Evolutionary conservation across 2,329 filamentous ascomycete species (phyloP), one percentile per base, ranked within the genome.

Genomic region (Nannizzia gypsea): DNA sequence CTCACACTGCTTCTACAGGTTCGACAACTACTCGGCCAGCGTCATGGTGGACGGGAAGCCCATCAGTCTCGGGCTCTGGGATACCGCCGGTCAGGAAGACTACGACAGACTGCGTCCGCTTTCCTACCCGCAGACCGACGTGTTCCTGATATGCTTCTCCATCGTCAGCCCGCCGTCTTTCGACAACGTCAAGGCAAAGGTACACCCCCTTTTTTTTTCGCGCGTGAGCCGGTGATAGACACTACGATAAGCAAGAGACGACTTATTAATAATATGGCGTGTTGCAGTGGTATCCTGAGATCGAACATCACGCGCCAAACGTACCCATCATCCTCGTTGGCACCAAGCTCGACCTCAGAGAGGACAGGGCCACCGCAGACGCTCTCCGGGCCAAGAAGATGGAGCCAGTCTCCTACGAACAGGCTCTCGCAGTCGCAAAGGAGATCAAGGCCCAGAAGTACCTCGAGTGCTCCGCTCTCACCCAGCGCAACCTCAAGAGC

Each of bases 21-120:
- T 97, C 77, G 92, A 97, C 74, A 99, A 99, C 80, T 97, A 97
- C 80, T 96, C 92, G 40, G 93, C 93, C 65, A 96, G 90, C 80
- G 93, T 99, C 60, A 96, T 96, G 89, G 93, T 97, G 60, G 93
- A 97, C 79, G 90, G 91, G 69, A 95, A 95, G 79, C 92, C 92
- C 63, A 96, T 97, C 77, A 96, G 90, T 76, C 78, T 99, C 68
- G 93, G 92, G 67, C 80, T 99, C 34, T 97, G 93, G 92, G 92
- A 99, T 87, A 99, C 92, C 66, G 92, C 92, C 66, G 92, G 92
- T 71, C 93, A 97, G 80, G 92, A 97, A 78, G 92, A 97, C 81
- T 97, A 97, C 79, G 92, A 97, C 73, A 83, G 92, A 75, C 81
- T 97, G 72, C 86, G 92, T 70, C 92, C 92, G 63, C 84, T 99